phyloP scores from a whole-genome alignment of 495 filamentous ascomycete species.

The Usnea hakonensis region DNA sequence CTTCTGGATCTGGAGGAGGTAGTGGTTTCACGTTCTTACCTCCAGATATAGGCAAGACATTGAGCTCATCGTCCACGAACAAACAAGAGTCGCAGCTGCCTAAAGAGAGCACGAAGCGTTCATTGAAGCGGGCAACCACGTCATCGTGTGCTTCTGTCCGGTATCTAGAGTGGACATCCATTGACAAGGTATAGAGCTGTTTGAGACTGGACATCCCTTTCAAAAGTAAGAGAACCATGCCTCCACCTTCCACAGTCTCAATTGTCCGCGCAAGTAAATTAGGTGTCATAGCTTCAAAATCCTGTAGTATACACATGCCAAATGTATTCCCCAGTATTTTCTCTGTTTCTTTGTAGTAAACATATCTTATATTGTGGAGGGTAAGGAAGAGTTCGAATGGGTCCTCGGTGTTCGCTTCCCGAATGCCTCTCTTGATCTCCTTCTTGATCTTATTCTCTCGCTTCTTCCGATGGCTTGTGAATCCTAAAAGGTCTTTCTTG shows the following conservation, averaged over 20 bases:
- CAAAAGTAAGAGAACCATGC: slow-evolving; percentile 78
- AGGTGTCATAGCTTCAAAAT: slow-evolving; percentile 96
- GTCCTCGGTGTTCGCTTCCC: slow-evolving; percentile 92
- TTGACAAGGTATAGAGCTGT: slow-evolving; percentile 92
- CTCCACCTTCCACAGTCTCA: slow-evolving; percentile 96
- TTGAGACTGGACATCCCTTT: slow-evolving; percentile 98
- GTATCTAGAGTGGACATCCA: slow-evolving; percentile 97
- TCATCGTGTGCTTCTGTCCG: slow-evolving; percentile 94
- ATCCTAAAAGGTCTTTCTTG: slow-evolving; percentile 92
- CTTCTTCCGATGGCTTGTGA: slow-evolving; percentile 95
- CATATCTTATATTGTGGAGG: slow-evolving; percentile 93
- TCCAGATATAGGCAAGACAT: slow-evolving; percentile 94
- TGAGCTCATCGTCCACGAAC: slow-evolving; percentile 95
- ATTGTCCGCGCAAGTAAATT: slow-evolving; percentile 92
- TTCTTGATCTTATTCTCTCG: slow-evolving; percentile 96
- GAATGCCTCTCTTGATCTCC: slow-evolving; percentile 90
- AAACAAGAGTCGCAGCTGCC: slow-evolving; percentile 91
- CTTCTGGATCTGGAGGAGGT: slow-evolving; percentile 58
- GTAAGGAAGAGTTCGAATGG: slow-evolving; percentile 98
- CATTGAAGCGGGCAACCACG: slow-evolving; percentile 94
- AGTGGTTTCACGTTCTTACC: slow-evolving; percentile 85
- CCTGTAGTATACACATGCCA: slow-evolving; percentile 96
- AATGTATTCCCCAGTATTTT: slow-evolving; percentile 98
- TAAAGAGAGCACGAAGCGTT: slow-evolving; percentile 91
- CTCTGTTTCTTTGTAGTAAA: slow-evolving; percentile 99